A percentile compares a stretch with the other conserved stretches of the same genome.
These are phyloP conservation scores for Plicaturopsis crispa DNA, from an alignment of 768 basidiomycete genomes.

Conservation along the genomic window DNA sequence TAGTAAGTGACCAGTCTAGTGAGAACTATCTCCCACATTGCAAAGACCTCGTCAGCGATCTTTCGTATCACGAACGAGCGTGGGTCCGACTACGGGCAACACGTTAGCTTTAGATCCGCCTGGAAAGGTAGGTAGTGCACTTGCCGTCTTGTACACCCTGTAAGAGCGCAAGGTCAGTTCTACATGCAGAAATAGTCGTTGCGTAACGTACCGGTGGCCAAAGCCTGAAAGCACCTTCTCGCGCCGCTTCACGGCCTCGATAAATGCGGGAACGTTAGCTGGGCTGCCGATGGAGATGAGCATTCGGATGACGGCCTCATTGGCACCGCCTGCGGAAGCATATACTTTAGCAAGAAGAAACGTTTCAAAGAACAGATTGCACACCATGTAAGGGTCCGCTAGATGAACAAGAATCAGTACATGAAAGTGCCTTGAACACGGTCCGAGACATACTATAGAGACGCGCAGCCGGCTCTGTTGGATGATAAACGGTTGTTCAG, in stretches of 20 bases:
- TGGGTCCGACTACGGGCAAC: conserved; percentile 64
- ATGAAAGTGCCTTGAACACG: no score
- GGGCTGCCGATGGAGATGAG: conserved; percentile 83
- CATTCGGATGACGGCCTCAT: conserved; percentile 94
- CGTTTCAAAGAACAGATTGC: not conserved
- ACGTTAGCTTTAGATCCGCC: conserved; percentile 5
- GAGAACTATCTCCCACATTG: conserved; percentile 45
- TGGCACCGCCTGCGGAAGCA: conserved; percentile 60
- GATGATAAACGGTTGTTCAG: not conserved
- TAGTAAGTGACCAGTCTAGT: conserved; percentile 1
- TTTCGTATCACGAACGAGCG: conserved; percentile 87
- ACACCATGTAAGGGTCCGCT: conserved; percentile 69
- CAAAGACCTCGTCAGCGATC: conserved; percentile 89
- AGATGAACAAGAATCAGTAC: conserved; percentile 3
- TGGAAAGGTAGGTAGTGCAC: conserved; percentile 12
- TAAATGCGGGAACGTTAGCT: conserved; percentile 76
- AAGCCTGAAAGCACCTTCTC: conserved; percentile 89
- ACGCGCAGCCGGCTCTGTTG: conserved; percentile 74
- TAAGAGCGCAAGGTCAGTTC: not conserved
- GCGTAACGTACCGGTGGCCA: conserved; percentile 57
- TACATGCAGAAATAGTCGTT: not conserved
- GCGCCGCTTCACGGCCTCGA: conserved; percentile 81
- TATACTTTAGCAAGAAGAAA: conserved; percentile 4
- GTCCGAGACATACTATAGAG: conserved; percentile 47
- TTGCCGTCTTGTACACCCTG: conserved; percentile 68